Evolutionary conservation across 768 basidiomycete species (phyloP).

Genomic region (Russula brevipes): DNA sequence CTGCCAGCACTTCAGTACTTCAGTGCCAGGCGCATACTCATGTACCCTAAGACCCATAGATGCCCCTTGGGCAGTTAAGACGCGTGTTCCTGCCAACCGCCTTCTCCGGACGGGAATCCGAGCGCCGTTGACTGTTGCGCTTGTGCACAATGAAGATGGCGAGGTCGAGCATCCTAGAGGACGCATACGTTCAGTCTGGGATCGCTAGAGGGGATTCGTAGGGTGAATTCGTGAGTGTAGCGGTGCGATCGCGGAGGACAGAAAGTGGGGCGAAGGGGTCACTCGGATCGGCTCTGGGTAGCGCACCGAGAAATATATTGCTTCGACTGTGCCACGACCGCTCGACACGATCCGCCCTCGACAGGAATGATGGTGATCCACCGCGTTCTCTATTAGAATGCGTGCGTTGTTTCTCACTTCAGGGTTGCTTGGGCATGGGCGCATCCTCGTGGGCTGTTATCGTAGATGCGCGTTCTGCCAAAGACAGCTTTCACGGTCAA

Average conservation of each 20-base stretch:
- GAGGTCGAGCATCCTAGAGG: conserved; percentile 18
- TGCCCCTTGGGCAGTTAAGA: conserved; percentile 16
- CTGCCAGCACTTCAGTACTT: neutral
- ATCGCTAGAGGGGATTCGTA: conserved; percentile 9
- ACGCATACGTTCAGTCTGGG: neutral
- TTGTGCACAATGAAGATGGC: conserved; percentile 10
- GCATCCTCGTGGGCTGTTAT: too few relatives aligned
- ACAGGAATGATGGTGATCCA: too few relatives aligned
- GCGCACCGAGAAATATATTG: conserved; percentile 36
- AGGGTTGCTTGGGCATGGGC: too few relatives aligned
- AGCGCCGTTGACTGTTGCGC: conserved; percentile 3
- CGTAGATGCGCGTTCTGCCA: too few relatives aligned
- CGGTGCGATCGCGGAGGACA: conserved; percentile 51
- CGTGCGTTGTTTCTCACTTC: too few relatives aligned
- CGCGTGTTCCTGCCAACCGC: conserved; percentile 8
- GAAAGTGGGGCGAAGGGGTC: conserved; percentile 70
- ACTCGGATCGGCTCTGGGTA: conserved; percentile 64
- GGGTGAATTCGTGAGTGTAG: conserved; percentile 12
- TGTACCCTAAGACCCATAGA: conserved; percentile 17
- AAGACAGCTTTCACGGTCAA: too few relatives aligned
- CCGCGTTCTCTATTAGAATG: too few relatives aligned
- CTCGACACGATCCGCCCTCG: conserved; percentile 31
- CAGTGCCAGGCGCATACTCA: neutral
- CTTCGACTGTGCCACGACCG: conserved; percentile 18
- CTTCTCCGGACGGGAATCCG: conserved; percentile 8